Percentiles rank a stretch among this genome's conserved stretches.
Conservation (phyloP, 495 filamentous ascomycete species). For the Aspergillus saccharolyticus region DNA sequence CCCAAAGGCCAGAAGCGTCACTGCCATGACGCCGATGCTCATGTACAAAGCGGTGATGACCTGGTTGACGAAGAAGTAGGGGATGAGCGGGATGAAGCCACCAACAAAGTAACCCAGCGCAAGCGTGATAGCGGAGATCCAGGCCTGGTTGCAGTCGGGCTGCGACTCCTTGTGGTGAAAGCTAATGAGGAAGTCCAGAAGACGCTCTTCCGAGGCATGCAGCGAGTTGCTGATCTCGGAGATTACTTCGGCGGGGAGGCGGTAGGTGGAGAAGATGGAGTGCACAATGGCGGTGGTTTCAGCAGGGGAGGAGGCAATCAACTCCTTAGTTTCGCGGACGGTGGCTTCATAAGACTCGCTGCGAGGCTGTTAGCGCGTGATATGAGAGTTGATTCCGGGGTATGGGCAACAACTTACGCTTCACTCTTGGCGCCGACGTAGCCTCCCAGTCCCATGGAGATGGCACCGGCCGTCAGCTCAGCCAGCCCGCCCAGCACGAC, state of each 20-base stretch:
- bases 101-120: constrained; percentile 68
- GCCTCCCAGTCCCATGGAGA: constrained; percentile 54
- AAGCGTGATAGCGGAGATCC: constrained; percentile 57
- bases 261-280: constrained; percentile 48
- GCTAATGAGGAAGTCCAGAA: constrained; percentile 53
- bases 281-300: constrained; percentile 40
- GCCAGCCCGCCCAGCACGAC: constrained; percentile 52
- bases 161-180: constrained; percentile 50
- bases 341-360: constrained; percentile 48
- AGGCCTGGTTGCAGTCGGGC: constrained; percentile 50
- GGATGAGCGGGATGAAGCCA: constrained; percentile 65
- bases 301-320: constrained; percentile 35
- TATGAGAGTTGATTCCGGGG: background rate
- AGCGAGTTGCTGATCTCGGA: constrained; percentile 43
- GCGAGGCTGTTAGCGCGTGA: background rate
- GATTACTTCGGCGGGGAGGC: constrained; percentile 39
- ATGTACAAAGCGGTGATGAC: constrained; percentile 57
- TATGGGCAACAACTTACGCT: constrained; percentile 39
- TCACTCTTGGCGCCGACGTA: constrained; percentile 67
- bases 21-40: constrained; percentile 63
- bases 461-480: constrained; percentile 51
- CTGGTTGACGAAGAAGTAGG: constrained; percentile 61
- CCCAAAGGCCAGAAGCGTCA: constrained; percentile 66
- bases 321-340: constrained; percentile 36
- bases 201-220: constrained; percentile 37